Percentiles rank a stretch among this genome's conserved stretches.
Evolutionary conservation across 2,329 filamentous ascomycete species (phyloP).

Genomic region (Fusarium sp.): DNA sequence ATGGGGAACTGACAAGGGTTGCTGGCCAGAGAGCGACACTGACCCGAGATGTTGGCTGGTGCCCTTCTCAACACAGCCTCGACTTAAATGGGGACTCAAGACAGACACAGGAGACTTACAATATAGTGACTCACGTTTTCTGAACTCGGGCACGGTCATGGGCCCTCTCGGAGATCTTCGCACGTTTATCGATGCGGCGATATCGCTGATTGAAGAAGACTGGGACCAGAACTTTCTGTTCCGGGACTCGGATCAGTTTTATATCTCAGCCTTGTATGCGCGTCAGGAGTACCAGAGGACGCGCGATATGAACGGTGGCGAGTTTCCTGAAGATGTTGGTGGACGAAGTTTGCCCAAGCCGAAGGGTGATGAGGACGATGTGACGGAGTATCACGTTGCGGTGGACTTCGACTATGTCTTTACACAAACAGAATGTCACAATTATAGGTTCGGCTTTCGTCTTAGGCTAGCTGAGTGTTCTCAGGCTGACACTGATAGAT

Average conservation of each 20-base stretch:
- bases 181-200: conserved; percentile 34
- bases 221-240: conserved; percentile 24
- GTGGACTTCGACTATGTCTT: conserved; percentile 55
- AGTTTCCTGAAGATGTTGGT: conserved; percentile 27
- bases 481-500: conserved; percentile 31
- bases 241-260: conserved; percentile 42
- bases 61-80: conserved; percentile 33
- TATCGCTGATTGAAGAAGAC: conserved; percentile 22
- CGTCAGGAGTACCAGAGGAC: conserved; percentile 44
- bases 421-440: conserved; percentile 62
- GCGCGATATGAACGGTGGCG: conserved; percentile 25
- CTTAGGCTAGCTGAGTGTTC: too few species aligned
- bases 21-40: conserved; percentile 18
- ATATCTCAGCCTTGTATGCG: conserved; percentile 38
- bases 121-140: conserved; percentile 27
- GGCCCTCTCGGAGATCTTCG: conserved; percentile 41
- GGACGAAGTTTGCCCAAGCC: conserved; percentile 28
- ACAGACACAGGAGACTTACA: conserved; percentile 27
- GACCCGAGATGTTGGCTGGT: conserved; percentile 43
- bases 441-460: conserved; percentile 59
- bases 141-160: conserved; percentile 46
- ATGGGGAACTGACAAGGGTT: conserved; percentile 43
- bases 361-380: conserved; percentile 16
- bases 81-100: conserved; percentile 35
- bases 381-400: conserved; percentile 35